Conservation (phyloP, 2,329 filamentous ascomycete genomes). For the Metarhizium brunneum region DNA sequence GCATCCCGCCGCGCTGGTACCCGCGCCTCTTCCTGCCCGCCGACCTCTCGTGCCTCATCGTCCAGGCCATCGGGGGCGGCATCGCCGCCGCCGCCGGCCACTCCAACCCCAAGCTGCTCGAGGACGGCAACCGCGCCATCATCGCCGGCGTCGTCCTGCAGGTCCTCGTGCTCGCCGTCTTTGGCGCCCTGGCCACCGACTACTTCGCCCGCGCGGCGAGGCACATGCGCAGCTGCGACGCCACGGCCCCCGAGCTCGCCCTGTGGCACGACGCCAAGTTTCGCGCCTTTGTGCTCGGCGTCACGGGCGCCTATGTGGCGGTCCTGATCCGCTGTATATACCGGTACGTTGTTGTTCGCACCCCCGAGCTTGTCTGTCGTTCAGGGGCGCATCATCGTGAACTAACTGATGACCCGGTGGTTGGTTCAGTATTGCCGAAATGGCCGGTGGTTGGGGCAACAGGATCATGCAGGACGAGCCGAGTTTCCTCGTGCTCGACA, state of each 20-base stretch:
- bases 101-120: constrained; percentile 28
- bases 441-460: constrained; percentile 56
- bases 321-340: constrained; percentile 46
- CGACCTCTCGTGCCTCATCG: constrained; percentile 47
- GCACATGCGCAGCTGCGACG: constrained; percentile 26
- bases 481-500: constrained; percentile 49
- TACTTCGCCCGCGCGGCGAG: constrained; percentile 33
- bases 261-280: constrained; percentile 36
- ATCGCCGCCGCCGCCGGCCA: constrained; percentile 40
- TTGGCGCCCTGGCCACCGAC: constrained; percentile 34
- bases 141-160: constrained; percentile 46
- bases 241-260: constrained; percentile 18
- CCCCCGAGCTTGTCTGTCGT: too few relatives aligned
- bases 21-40: constrained; percentile 50
- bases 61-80: constrained; percentile 49
- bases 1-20: constrained; percentile 40
- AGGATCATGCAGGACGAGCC: constrained; percentile 53
- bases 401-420: too few relatives aligned
- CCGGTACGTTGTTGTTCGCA: constrained; percentile 27
- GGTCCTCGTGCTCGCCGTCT: constrained; percentile 38
- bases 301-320: constrained; percentile 32
- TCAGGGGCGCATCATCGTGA: too few relatives aligned
- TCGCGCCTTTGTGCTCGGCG: constrained; percentile 32
- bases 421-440: constrained; percentile 44
- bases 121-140: constrained; percentile 40